phyloP scores from a whole-genome alignment of 495 filamentous ascomycete genomes.

The Parathielavia hyrcaniae region DNA sequence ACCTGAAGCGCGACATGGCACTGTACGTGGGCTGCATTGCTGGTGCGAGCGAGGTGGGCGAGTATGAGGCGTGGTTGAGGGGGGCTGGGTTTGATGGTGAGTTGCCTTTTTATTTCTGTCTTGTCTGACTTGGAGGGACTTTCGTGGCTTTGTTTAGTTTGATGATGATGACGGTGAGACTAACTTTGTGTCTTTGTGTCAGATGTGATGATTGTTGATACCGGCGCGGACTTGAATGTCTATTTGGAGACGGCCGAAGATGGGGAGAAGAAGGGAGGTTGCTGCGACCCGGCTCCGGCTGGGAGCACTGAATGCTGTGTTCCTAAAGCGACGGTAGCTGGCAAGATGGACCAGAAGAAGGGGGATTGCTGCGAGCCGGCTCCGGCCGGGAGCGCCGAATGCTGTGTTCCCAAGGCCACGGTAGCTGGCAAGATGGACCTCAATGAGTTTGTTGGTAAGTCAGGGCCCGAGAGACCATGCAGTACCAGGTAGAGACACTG shows the following conservation, averaged over 20 bases:
- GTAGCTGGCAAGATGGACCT: conserved; percentile 29
- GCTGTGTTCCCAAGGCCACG: conserved; percentile 2
- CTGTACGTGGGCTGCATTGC: conserved; percentile 57
- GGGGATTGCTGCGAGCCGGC: conserved; percentile 19
- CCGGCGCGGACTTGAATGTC: conserved; percentile 51
- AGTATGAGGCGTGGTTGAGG: conserved; percentile 52
- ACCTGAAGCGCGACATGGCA: conserved; percentile 43
- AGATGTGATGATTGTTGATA: conserved; percentile 52
- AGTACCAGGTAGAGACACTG: too few species aligned
- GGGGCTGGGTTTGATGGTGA: conserved; percentile 52
- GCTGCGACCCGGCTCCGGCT: conserved; percentile 12
- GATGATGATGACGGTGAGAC: neutral
- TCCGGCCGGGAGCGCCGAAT: neutral
- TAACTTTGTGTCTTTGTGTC: too few species aligned
- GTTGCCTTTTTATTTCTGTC: neutral
- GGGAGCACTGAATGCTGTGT: too few species aligned
- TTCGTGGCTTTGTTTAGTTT: neutral
- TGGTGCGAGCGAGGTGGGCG: conserved; percentile 48
- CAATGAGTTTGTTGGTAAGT: conserved; percentile 51
- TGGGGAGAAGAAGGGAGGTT: conserved; percentile 16
- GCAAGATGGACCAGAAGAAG: neutral
- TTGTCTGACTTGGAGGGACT: neutral
- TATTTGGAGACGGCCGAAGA: conserved; percentile 42
- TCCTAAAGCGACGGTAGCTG: too few species aligned
- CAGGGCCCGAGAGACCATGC: neutral